A percentile compares a stretch with the other conserved stretches of the same genome.
These are phyloP conservation scores for Solanum dulcamara DNA, from an alignment of 257 asterid genomes.

Conservation along the genomic window DNA sequence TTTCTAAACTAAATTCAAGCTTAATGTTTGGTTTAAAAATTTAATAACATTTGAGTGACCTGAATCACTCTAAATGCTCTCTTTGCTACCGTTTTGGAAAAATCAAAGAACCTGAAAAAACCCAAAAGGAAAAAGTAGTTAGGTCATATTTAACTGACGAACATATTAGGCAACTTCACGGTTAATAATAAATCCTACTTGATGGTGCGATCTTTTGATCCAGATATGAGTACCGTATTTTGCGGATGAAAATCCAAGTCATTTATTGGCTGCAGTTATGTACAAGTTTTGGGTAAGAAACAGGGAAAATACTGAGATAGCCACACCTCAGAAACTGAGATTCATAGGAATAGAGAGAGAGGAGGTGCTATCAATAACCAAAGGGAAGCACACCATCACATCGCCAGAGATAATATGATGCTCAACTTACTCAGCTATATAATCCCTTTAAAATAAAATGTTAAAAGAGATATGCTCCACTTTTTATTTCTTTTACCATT, in stretches of 20 bases:
- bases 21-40: constrained; percentile 3
- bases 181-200: constrained; percentile 33
- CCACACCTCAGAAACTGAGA: neutral
- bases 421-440: neutral
- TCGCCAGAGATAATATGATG: neutral
- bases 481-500: neutral
- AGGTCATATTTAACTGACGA: neutral
- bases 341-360: neutral
- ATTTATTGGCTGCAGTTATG: constrained; percentile 67
- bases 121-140: constrained; percentile 1
- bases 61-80: constrained; percentile 74
- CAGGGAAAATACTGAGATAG: neutral
- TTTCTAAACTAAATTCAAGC: neutral
- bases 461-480: neutral
- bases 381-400: neutral
- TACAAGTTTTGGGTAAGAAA: constrained; percentile 9
- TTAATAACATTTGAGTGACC: constrained; percentile 22
- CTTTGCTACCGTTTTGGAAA: constrained; percentile 65
- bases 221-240: constrained; percentile 64
- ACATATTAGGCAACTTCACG: constrained; percentile 3
- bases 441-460: neutral
- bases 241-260: constrained; percentile 93
- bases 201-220: constrained; percentile 85
- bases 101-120: constrained; percentile 70
- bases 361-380: neutral